Evolutionary conservation across 2,329 filamentous ascomycete genomes (phyloP), one percentile per base, ranked within the genome.

Genomic region (Periconia digitata): DNA sequence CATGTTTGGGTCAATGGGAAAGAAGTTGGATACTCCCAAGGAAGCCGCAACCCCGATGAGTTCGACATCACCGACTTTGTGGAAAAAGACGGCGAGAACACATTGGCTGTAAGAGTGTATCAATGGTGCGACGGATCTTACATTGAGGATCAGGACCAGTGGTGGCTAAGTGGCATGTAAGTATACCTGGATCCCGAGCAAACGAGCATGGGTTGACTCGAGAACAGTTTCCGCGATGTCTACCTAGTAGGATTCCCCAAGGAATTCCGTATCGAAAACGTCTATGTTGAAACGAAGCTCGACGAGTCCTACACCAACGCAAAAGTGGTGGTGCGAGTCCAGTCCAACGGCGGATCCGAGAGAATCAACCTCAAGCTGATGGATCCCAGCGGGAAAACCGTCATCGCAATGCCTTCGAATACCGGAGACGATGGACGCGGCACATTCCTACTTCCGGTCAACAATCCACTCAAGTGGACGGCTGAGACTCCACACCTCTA

Each of bases 41-140:
- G 86, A 0, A 81, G 81, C 8, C 76, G 86, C 32, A 89, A 89
- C 56, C 77, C 86, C 0, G 78, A 83, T 7, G 86, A 90, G 60
- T 89, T 88, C 56, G 86, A 89, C 51, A 72, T 89, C 12, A 84
- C 83, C 0, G 57, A 71, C 0, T 69, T 76, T 24, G 70, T 89
- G 1, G 64, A 71, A 17, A 62, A 64, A 6, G 67, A 68, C 4
- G 72, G 58, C 3, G 69, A 75, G 39, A 89, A 88, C 52, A 74
- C 72, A 1, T 62, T 89, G 1, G 76, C 79, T 8, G 83, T 89
- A 1, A 75, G 79, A n/a, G 86, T 89, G 0, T 89, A 89, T 53
- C 84, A 88, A 60, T 87, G 82, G 75, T 87, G 79, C 27, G 85
- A 87, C 55, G 85, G 82, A 1, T 81, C 81, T 0, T 88, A 88